Conservation (phyloP, 192 early-diverging fungal genomes). For the Coemansia sp. region DNA sequence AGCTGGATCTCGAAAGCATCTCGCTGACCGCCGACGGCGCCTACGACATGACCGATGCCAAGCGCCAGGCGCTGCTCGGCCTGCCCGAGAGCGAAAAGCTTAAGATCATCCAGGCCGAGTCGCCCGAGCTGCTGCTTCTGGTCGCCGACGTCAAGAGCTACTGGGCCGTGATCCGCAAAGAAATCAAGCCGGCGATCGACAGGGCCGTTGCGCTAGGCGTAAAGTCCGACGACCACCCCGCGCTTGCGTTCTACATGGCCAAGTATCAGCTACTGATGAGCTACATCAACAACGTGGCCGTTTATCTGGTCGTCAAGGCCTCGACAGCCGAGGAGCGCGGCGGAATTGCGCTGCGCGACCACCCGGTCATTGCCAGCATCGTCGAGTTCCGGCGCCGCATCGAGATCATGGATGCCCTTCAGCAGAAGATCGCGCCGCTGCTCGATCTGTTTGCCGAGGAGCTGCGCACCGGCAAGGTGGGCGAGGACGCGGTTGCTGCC, state of each 20-base stretch:
- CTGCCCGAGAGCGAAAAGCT: conserved; percentile 61
- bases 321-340: conserved; percentile 53
- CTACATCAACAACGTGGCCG: conserved; percentile 87
- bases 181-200: conserved; percentile 30
- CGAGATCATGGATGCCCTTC: conserved; percentile 64
- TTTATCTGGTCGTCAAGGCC: conserved; percentile 73
- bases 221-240: conserved; percentile 39
- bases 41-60: conserved; percentile 36
- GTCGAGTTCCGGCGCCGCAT: conserved; percentile 70
- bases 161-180: conserved; percentile 34
- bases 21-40: conserved; percentile 18
- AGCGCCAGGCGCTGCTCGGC: conserved; percentile 43
- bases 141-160: conserved; percentile 52
- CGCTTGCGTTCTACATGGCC: conserved; percentile 46
- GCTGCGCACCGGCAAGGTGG: conserved; percentile 47
- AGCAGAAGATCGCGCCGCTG: conserved; percentile 55
- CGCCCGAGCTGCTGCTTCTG: conserved; percentile 71
- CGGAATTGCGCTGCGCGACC: conserved; percentile 60
- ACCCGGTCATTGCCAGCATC: conserved; percentile 83
- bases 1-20: conserved; percentile 24
- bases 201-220: conserved; percentile 26
- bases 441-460: conserved; percentile 54
- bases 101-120: conserved; percentile 65
- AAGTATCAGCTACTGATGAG: conserved; percentile 59
- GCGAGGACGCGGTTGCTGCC: conserved; percentile 16